Conservation (phyloP, 371 early-diverging fungal species). For the Furculomyces boomerangus region DNA sequence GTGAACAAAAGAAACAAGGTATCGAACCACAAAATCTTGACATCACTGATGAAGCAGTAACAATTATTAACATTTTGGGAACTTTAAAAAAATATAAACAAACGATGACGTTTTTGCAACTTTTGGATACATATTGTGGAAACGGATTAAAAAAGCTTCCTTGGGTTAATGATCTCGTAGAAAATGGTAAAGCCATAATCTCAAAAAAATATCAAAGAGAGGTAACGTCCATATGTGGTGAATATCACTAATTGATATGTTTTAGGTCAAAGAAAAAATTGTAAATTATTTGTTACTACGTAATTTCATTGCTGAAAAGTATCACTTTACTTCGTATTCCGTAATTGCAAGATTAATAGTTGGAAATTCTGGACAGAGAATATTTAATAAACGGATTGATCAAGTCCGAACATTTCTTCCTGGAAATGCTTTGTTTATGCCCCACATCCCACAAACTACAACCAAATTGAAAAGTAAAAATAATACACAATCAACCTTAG, state of each 20-base stretch:
- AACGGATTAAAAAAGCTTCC: conserved; percentile 7
- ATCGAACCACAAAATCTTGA: not conserved
- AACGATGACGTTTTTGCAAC: conserved; percentile 11
- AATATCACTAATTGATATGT: not conserved
- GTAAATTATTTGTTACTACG: conserved; percentile 27
- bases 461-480: not conserved
- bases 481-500: not conserved
- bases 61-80: conserved; percentile 10
- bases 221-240: conserved; percentile 8
- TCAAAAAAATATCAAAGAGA: not conserved
- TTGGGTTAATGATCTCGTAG: conserved; percentile 5
- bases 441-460: not conserved
- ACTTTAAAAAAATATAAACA: conserved; percentile 8
- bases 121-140: conserved; percentile 10
- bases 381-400: too few species aligned
- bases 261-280: conserved; percentile 27
- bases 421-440: too few species aligned
- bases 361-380: conserved; percentile 2
- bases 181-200: not conserved
- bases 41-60: conserved; percentile 9
- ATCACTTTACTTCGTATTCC: conserved; percentile 34
- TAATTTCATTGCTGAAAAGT: conserved; percentile 31
- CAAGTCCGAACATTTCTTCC: too few species aligned
- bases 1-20: conserved; percentile 14
- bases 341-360: conserved; percentile 29